A percentile compares a stretch with the other conserved stretches of the same genome.
Conservation (phyloP, 208 protist species). For the Lotmaria passim region DNA sequence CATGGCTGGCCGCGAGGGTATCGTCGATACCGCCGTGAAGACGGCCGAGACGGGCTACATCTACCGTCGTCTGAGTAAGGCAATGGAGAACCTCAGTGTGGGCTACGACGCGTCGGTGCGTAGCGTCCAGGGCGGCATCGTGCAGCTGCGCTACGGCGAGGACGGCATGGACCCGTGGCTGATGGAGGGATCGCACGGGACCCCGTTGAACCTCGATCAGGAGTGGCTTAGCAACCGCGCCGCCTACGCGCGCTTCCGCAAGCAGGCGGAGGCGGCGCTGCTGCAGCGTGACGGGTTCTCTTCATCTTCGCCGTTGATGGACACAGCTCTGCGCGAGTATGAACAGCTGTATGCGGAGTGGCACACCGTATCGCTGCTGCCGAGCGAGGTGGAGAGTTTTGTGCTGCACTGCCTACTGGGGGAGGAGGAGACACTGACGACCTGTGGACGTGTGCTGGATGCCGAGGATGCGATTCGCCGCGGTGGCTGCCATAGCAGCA, state of each 20-base stretch:
- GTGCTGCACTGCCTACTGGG: conserved; percentile 49
- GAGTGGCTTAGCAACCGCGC: conserved; percentile 79
- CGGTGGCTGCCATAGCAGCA: neutral
- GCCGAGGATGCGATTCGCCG: conserved; percentile 19
- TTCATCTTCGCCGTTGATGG: no score
- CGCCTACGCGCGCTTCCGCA: conserved; percentile 52
- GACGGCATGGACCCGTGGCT: conserved; percentile 98
- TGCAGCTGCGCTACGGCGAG: conserved; percentile 99
- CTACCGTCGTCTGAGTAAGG: conserved; percentile 99
- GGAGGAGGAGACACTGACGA: conserved; percentile 28
- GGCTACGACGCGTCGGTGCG: conserved; percentile 99
- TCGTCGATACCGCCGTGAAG: conserved; percentile 99
- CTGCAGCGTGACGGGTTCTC: neutral
- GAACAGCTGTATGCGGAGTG: conserved; percentile 22
- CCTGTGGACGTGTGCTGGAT: conserved; percentile 30
- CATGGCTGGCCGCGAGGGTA: conserved; percentile 98
- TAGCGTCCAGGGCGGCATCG: conserved; percentile 90
- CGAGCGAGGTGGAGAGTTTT: conserved; percentile 55
- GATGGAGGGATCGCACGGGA: conserved; percentile 95
- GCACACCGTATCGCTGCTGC: conserved; percentile 60
- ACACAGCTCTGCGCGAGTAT: conserved; percentile 16
- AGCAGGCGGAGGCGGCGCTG: conserved; percentile 13
- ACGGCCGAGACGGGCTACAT: conserved; percentile 99
- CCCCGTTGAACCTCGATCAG: conserved; percentile 82
- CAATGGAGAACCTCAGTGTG: conserved; percentile 98